Evolutionary conservation across 805 yeast genomes (phyloP).

Genomic region (Schwanniomyces sp.): DNA sequence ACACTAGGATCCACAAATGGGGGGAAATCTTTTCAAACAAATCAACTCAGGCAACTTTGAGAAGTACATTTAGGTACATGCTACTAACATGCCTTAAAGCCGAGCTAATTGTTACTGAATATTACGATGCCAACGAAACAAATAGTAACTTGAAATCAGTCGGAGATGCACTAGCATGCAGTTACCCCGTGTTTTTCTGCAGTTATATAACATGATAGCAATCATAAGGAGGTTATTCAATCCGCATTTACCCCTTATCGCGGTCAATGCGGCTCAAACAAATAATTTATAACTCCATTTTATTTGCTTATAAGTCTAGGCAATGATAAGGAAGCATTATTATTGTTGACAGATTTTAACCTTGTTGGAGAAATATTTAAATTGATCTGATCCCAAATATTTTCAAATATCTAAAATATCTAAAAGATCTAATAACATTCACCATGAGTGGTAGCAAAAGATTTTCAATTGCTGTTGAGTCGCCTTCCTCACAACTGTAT

Average conservation of each 20-base stretch:
- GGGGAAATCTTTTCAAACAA: too few species aligned
- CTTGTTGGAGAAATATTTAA: neutral
- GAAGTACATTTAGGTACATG: too few species aligned
- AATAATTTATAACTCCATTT: neutral
- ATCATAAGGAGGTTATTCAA: neutral
- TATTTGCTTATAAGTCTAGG: neutral
- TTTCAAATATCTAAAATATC: neutral
- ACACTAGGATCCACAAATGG: too few species aligned
- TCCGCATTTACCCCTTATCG: neutral
- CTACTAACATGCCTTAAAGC: too few species aligned
- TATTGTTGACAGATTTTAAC: neutral
- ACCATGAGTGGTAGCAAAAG: constrained; percentile 4
- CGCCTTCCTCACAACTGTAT: neutral
- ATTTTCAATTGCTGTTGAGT: constrained; percentile 17
- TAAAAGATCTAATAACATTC: neutral
- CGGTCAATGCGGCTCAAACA: neutral
- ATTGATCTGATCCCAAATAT: neutral
- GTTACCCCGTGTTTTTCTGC: neutral
- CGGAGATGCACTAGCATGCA: neutral
- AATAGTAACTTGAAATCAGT: too few species aligned
- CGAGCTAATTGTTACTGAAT: neutral
- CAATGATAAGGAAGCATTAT: neutral
- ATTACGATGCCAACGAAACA: too few species aligned
- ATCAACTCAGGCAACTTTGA: too few species aligned
- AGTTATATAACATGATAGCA: neutral